These are phyloP conservation scores for Salix caprea DNA, from an alignment of 345 rosid genomes.

Conservation along the genomic window DNA sequence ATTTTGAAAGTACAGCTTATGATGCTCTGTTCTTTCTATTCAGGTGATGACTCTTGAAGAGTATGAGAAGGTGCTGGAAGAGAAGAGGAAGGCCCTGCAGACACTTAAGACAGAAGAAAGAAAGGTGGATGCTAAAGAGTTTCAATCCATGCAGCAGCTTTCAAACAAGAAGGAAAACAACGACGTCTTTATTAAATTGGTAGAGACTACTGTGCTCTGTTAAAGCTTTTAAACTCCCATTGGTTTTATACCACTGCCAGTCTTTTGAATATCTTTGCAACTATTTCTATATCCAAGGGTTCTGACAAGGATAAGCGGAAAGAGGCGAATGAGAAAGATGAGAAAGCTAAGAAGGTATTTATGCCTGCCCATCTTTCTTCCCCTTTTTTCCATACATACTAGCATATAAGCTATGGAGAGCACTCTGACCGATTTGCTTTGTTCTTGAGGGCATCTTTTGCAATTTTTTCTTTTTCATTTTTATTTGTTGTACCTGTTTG, in stretches of 20 bases:
- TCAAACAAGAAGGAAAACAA: constrained; percentile 54
- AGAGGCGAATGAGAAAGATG: constrained; percentile 59
- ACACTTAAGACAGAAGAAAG: constrained; percentile 55
- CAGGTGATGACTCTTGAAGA: constrained; percentile 28
- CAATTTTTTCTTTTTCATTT: not conserved
- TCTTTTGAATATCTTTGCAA: not conserved
- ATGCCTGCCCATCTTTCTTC: not conserved
- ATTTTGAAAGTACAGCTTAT: not conserved
- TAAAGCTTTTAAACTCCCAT: not conserved
- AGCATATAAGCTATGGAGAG: not conserved
- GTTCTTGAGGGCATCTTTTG: not conserved
- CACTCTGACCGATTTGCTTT: not conserved
- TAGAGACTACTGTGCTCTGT: constrained; percentile 9
- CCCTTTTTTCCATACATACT: too few relatives aligned
- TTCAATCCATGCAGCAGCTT: constrained; percentile 66
- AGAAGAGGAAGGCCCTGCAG: constrained; percentile 58
- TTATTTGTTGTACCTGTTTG: not conserved
- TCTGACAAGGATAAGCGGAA: constrained; percentile 64
- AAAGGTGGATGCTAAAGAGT: constrained; percentile 61
- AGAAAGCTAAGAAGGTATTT: constrained; percentile 57
- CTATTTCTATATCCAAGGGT: constrained; percentile 31
- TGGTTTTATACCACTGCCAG: not conserved
- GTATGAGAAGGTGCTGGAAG: constrained; percentile 44
- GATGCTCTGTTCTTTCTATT: not conserved
- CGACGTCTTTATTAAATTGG: constrained; percentile 58